phyloP scores from a whole-genome alignment of 768 basidiomycete genomes.

The Tremella fuciformis region DNA sequence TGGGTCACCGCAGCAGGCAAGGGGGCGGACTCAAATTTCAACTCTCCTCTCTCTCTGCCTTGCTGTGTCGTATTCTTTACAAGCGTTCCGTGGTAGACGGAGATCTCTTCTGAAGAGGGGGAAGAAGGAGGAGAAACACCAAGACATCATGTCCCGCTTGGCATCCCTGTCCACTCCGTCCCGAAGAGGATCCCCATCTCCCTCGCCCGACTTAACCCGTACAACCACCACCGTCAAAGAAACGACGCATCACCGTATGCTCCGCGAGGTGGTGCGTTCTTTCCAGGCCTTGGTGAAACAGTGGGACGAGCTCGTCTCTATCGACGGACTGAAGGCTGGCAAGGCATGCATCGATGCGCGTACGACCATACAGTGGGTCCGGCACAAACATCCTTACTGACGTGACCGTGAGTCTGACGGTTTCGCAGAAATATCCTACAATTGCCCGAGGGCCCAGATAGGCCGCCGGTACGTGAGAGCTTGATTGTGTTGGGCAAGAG shows the following conservation, averaged over 20 bases:
- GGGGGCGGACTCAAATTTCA: too few relatives aligned
- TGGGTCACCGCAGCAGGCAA: too few relatives aligned
- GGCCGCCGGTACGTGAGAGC: constrained; percentile 27
- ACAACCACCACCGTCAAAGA: background rate
- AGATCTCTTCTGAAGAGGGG: too few relatives aligned
- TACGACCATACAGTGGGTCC: constrained; percentile 77
- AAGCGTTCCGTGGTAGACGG: too few relatives aligned
- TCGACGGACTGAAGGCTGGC: constrained; percentile 75
- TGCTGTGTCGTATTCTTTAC: too few relatives aligned
- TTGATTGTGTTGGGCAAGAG: constrained; percentile 14
- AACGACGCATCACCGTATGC: constrained; percentile 2
- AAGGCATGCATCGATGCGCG: constrained; percentile 69
- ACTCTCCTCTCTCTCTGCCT: too few relatives aligned
- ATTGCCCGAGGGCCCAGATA: constrained; percentile 21
- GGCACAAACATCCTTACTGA: constrained; percentile 1
- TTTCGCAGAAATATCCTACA: constrained; percentile 29
- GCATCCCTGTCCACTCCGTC: constrained; percentile 3
- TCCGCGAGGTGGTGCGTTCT: constrained; percentile 3
- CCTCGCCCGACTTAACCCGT: background rate
- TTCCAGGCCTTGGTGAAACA: background rate
- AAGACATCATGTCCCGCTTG: constrained; percentile 2
- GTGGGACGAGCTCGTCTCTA: constrained; percentile 78
- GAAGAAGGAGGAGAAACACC: too few relatives aligned
- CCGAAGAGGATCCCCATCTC: background rate
- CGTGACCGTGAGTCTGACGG: background rate